Conservation (phyloP, 106 monocot species). For the Triglochin maritima region DNA sequence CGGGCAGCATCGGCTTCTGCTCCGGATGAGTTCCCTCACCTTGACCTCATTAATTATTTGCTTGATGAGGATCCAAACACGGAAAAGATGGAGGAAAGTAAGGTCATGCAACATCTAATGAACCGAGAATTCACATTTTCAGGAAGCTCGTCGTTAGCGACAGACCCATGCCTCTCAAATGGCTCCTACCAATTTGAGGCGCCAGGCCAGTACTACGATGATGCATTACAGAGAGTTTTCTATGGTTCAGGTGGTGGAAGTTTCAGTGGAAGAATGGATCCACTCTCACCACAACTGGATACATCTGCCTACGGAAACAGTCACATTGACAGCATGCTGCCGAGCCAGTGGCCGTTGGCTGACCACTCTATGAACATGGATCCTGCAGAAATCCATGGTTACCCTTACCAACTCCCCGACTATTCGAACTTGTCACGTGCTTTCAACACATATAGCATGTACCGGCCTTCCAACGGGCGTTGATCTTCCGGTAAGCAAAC, state of each 20-base stretch:
- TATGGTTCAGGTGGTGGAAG: conserved; percentile 18
- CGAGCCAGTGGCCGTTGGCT: conserved; percentile 42
- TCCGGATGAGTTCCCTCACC: conserved; percentile 77
- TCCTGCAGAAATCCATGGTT: conserved; percentile 26
- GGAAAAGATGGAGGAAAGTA: conserved; percentile 8
- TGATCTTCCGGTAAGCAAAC: background rate
- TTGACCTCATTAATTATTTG: conserved; percentile 90
- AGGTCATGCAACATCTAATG: conserved; percentile 4
- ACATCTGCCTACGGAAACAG: conserved; percentile 26
- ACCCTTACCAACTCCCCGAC: conserved; percentile 25
- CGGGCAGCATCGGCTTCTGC: conserved; percentile 18
- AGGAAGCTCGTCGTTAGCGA: background rate
- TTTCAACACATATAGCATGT: conserved; percentile 36
- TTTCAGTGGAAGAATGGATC: conserved; percentile 10
- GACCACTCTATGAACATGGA: conserved; percentile 25
- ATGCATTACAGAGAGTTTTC: conserved; percentile 8
- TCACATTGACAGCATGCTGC: conserved; percentile 34
- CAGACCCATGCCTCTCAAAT: conserved; percentile 9
- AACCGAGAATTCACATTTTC: conserved; percentile 45
- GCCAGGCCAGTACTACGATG: conserved; percentile 22
- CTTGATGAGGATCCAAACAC: conserved; percentile 60
- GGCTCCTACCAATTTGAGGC: conserved; percentile 16
- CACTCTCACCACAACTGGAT: conserved; percentile 16
- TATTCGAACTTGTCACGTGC: conserved; percentile 28
- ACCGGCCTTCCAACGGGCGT: conserved; percentile 36